Evolutionary conservation across 2,329 filamentous ascomycete genomes (phyloP).

Genomic region (Mollisiaceae sp.): DNA sequence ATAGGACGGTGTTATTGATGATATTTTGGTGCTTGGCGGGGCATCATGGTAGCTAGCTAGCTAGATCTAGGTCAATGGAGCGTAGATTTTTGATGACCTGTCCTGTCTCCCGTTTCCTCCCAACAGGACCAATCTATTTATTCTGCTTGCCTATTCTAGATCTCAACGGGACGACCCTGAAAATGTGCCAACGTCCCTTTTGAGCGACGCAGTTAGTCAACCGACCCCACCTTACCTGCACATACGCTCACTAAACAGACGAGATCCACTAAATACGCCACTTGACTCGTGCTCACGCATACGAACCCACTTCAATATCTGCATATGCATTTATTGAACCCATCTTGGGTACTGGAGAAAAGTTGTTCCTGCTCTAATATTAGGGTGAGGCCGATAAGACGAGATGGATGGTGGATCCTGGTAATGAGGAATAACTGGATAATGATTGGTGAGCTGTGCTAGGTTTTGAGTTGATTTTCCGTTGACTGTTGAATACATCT

Average conservation of each 20-base stretch:
- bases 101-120: not conserved
- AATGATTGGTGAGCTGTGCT: too few relatives aligned
- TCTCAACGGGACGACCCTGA: not conserved
- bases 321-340: not conserved
- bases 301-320: not conserved
- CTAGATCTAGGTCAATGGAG: not conserved
- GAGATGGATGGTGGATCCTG: too few relatives aligned
- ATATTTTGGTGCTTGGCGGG: not conserved
- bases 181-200: not conserved
- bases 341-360: too few relatives aligned
- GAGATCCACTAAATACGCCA: not conserved
- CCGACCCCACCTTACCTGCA: not conserved
- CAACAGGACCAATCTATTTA: not conserved
- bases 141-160: not conserved
- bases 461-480: too few relatives aligned
- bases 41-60: not conserved
- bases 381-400: too few relatives aligned
- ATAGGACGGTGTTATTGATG: constrained; percentile 15
- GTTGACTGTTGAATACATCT: too few relatives aligned
- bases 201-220: not conserved
- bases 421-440: too few relatives aligned
- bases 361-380: too few relatives aligned
- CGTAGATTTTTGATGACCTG: not conserved
- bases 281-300: constrained; percentile 1
- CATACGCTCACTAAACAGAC: not conserved